phyloP scores from a whole-genome alignment of 1,284 basidiomycete species.

The Cystobasidium sp. region DNA sequence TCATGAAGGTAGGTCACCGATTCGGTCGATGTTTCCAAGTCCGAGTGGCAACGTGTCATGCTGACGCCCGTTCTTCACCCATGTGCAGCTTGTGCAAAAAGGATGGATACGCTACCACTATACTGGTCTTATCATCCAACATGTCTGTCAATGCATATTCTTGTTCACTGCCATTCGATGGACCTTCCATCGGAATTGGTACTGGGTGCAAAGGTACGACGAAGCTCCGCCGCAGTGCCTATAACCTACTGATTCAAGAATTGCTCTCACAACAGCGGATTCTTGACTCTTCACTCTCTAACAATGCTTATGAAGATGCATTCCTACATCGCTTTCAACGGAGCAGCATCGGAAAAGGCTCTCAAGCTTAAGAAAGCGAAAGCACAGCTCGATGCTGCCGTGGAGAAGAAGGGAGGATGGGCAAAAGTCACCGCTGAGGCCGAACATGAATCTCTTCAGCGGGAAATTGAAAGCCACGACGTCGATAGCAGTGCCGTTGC shows the following conservation, averaged over 20 bases:
- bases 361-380: constrained; percentile 60
- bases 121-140: constrained; percentile 75
- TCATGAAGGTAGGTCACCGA: constrained; percentile 66
- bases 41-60: constrained; percentile 16
- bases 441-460: constrained; percentile 32
- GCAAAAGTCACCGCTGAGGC: constrained; percentile 60
- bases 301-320: constrained; percentile 97
- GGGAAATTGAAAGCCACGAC: constrained; percentile 11
- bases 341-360: constrained; percentile 67
- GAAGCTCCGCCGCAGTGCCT: neutral
- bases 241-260: neutral
- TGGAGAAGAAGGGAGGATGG: constrained; percentile 67
- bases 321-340: constrained; percentile 89
- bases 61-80: neutral
- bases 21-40: neutral
- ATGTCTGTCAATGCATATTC: constrained; percentile 72
- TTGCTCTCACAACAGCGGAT: constrained; percentile 22
- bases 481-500: constrained; percentile 1
- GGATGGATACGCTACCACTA: constrained; percentile 80
- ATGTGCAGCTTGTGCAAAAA: constrained; percentile 61
- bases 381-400: constrained; percentile 61
- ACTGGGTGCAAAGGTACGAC: constrained; percentile 41
- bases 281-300: constrained; percentile 86
- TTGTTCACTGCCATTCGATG: constrained; percentile 74
- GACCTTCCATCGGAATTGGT: constrained; percentile 71